Evolutionary conservation across 2,329 filamentous ascomycete genomes (phyloP), one percentile per base, ranked within the genome.

Genomic region (Paracorniculantispora psalliotae): DNA sequence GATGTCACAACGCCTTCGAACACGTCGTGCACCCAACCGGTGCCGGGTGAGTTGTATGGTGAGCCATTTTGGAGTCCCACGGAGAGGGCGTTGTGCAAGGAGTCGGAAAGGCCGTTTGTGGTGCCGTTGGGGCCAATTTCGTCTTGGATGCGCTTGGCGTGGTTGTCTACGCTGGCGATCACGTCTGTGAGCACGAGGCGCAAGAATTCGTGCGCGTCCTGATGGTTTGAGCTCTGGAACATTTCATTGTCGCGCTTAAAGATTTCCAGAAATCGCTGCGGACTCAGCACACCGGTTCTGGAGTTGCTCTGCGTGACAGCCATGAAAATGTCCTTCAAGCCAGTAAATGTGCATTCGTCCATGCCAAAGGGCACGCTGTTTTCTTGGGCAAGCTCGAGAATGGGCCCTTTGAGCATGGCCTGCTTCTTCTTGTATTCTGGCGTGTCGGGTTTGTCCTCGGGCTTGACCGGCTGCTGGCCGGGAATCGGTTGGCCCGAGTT

Each of bases 371-470:
- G 84, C 48, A 81, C 80, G 8, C 87, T 82, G 68, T 92, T 94
- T 67, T 96, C 91, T 66, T 89, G 87, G 52, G 88, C 85, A 73
- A 97, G 83, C 67, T 96, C 90, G 59, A 97, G 74, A 39, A 97
- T 87, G 0, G 94, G 94, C 0, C 94, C 91, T 46, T 88, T 89
- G 61, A 92, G 81, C 79, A 97, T 86, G 19, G 92, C 92, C 71
- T 94, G 87, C 76, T 96, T 97, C 80, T 99, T 99, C 77, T 97
- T 97, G 76, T 94, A 96, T 75, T 99, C 94, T 0, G 93, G 91
- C 1, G 92, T 92, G 68, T 97, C 92, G 62, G 90, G 90, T 72
- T 92, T 96, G 69, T 97, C 94, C 72, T 97, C 94, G 9, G 91
- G 90, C 66, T 92, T 79, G 44, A 80, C 62, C 2, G 73, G 87